Evolutionary conservation across 1,284 basidiomycete genomes (phyloP), one percentile per base, ranked within the genome.

Genomic region (Meira miltonrushii): DNA sequence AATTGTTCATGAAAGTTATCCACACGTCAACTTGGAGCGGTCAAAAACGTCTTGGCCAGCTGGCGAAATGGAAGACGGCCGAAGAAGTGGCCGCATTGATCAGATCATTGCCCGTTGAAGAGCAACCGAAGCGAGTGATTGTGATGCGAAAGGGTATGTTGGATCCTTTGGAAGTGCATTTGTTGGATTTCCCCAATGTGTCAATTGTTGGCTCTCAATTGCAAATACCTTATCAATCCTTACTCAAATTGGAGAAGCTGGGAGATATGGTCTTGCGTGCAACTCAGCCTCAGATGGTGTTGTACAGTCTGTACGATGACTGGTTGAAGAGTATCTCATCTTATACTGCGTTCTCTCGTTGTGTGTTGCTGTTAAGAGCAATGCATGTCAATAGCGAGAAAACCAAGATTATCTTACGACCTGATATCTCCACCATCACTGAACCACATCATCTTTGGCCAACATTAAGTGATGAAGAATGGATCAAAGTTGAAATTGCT

Each of bases 181-280:
- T 97, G 80, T 87, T 81, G 60, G 95, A 97, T 82, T 98, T 99
- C 88, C 95, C 95, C 56, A 99, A 98, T 81, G 96, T 99, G 73
- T 93, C 97, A 79, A 98, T 99, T 84, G 97, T 98, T 82, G 95
- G 95, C 57, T 93, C 90, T 68, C 95, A 99, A 80, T 82, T 99
- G 50, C 95, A 98, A 78, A 81, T 98, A 62, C 95, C 95, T 0
- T 98, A 98, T 91, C 94, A 98, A 82, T 92, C 94, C 15, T 94
- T 92, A 71, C 92, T 99, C 88, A 97, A 98, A 84, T 93, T 98
- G 86, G 95, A 99, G 84, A 96, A 97, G 81, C 97, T 99, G 68
- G 95, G 95, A 81, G 95, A 99, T 79, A 82, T 98, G 61, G 96
- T 96, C 69, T 79, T 96, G 85, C 89, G 91, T 62, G 92, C 93